Evolutionary conservation across 768 basidiomycete genomes (phyloP).

Genomic region (Amanita pseudoporphyria): DNA sequence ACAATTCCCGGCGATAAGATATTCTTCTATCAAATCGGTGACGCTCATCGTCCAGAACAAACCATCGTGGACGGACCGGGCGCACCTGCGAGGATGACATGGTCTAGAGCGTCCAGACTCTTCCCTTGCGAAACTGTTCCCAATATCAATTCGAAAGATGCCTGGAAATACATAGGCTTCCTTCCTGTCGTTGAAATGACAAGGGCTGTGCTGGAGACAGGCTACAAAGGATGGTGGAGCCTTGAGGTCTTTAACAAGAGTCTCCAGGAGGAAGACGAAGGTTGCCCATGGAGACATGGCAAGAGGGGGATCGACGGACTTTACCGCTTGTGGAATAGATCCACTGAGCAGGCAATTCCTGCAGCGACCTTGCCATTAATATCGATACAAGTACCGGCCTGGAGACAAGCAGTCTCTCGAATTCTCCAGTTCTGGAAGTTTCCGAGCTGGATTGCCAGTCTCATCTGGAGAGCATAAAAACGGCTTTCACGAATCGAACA

Average conservation of each 20-base stretch:
- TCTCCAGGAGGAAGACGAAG: conserved; percentile 14
- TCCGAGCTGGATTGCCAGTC: background rate
- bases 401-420: background rate
- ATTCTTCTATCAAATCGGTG: conserved; percentile 31
- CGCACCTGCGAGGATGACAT: conserved; percentile 22
- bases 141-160: conserved; percentile 7
- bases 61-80: conserved; percentile 13
- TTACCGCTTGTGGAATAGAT: conserved; percentile 12
- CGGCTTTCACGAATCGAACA: too few species aligned
- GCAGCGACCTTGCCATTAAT: background rate
- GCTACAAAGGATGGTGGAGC: conserved; percentile 27
- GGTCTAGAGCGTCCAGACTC: conserved; percentile 28
- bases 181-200: conserved; percentile 26
- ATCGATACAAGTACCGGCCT: background rate
- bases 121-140: conserved; percentile 23
- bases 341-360: background rate
- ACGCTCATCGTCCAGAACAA: conserved; percentile 18
- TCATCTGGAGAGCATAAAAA: background rate
- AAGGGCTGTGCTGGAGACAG: conserved; percentile 20
- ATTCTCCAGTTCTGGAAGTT: background rate
- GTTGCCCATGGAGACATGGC: conserved; percentile 18
- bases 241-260: conserved; percentile 30
- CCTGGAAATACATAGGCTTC: conserved; percentile 16
- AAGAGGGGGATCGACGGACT: conserved; percentile 17
- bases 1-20: conserved; percentile 26